Evolutionary conservation across 805 yeast species (phyloP).

Genomic region (Nakazawaea laoshanensis): DNA sequence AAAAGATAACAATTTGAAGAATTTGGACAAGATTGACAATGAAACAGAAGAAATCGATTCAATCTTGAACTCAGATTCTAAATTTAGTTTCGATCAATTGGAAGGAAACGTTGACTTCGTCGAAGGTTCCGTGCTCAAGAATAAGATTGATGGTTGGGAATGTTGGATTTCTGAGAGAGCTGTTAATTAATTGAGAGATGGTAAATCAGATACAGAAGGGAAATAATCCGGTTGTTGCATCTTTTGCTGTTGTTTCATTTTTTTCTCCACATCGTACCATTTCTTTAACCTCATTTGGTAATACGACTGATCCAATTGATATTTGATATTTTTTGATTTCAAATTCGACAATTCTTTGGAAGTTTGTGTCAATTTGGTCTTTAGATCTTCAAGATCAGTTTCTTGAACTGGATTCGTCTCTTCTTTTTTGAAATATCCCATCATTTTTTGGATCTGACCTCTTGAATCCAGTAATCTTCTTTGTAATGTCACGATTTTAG

Average conservation of each 20-base stretch:
- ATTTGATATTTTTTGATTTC: slow-evolving; percentile 26
- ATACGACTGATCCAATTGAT: slow-evolving; percentile 29
- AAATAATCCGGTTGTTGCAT: slow-evolving; percentile 25
- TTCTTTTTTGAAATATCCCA: slow-evolving; percentile 15
- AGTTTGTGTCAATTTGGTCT: slow-evolving; percentile 15
- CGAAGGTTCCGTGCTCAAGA: slow-evolving; percentile 64
- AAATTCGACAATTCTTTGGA: slow-evolving; percentile 14
- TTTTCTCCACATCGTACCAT: slow-evolving; percentile 25
- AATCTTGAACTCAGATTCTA: slow-evolving; percentile 25
- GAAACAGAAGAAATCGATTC: slow-evolving; percentile 12
- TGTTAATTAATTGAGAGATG: slow-evolving; percentile 32
- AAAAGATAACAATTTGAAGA: slow-evolving; percentile 37
- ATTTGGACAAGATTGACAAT: slow-evolving; percentile 33
- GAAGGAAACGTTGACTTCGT: slow-evolving; percentile 68
- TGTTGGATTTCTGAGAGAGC: slow-evolving; percentile 75
- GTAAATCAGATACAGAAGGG: slow-evolving; percentile 23
- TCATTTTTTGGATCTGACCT: slow-evolving; percentile 17
- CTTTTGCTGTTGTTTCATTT: slow-evolving; percentile 14
- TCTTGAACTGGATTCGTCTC: slow-evolving; percentile 11
- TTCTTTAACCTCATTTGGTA: slow-evolving; percentile 31
- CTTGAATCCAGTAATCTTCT: slow-evolving; percentile 16
- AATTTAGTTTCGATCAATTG: slow-evolving; percentile 56
- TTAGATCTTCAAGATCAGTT: slow-evolving; percentile 7
- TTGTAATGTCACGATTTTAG: slow-evolving; percentile 28
- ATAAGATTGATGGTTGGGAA: slow-evolving; percentile 51